These are phyloP conservation scores for Emericellopsis terricola DNA, from an alignment of 495 filamentous ascomycete species.

Conservation along the genomic window DNA sequence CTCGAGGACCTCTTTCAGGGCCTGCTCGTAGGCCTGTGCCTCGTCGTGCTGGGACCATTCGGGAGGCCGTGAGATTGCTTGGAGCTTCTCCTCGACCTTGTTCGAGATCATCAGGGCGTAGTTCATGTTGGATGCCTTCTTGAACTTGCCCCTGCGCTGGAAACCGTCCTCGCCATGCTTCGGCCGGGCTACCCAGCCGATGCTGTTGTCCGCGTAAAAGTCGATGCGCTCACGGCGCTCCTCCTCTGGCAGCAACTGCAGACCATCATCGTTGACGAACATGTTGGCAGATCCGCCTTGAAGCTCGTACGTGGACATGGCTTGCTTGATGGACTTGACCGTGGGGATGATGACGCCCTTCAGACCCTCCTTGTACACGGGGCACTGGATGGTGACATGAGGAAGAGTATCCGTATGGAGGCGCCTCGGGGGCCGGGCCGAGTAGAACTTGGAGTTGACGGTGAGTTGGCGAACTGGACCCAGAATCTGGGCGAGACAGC, in stretches of 20 bases:
- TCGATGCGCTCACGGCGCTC: slow-evolving; percentile 49
- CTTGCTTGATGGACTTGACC: slow-evolving; percentile 50
- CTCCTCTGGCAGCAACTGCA: slow-evolving; percentile 50
- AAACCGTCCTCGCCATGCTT: slow-evolving; percentile 43
- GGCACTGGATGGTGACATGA: slow-evolving; percentile 54
- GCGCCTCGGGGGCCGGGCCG: slow-evolving; percentile 41
- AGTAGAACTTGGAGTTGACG: slow-evolving; percentile 64
- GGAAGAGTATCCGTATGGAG: slow-evolving; percentile 34
- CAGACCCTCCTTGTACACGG: slow-evolving; percentile 59
- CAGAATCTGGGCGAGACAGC: slow-evolving; percentile 55
- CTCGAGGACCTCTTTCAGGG: slow-evolving; percentile 50
- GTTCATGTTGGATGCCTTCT: slow-evolving; percentile 80
- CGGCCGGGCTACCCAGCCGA: slow-evolving; percentile 68
- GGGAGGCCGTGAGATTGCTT: slow-evolving; percentile 30
- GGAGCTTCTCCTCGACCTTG: slow-evolving; percentile 54
- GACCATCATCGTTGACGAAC: slow-evolving; percentile 66
- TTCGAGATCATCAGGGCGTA: slow-evolving; percentile 58
- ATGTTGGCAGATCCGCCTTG: slow-evolving; percentile 68
- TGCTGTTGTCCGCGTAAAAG: slow-evolving; percentile 52
- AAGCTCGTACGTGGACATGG: slow-evolving; percentile 62
- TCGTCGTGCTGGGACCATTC: slow-evolving; percentile 56
- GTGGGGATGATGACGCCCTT: slow-evolving; percentile 46
- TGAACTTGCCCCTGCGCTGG: slow-evolving; percentile 43
- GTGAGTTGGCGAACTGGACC: slow-evolving; percentile 56
- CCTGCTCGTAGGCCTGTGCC: slow-evolving; percentile 46